These are phyloP conservation scores for Colletotrichum cuscutae DNA, from an alignment of 2,329 filamentous ascomycete genomes.

Conservation along the genomic window DNA sequence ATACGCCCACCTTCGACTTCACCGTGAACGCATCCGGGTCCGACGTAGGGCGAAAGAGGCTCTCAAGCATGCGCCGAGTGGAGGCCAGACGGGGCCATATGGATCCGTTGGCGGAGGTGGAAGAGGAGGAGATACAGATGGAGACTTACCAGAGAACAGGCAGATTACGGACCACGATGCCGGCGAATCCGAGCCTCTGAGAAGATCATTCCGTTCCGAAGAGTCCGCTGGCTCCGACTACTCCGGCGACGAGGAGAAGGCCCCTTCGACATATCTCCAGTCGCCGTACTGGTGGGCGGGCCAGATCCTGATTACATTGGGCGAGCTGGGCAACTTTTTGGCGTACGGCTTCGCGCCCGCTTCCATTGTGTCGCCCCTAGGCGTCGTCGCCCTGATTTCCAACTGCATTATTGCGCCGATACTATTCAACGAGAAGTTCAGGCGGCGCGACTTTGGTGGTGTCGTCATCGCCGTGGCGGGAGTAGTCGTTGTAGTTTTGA, in stretches of 20 bases:
- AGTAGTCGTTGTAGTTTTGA: conserved; percentile 92
- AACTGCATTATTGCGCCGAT: conserved; percentile 97
- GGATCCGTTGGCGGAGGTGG: conserved; percentile 44
- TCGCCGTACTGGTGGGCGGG: conserved; percentile 98
- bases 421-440: conserved; percentile 91
- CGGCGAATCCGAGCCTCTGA: conserved; percentile 63
- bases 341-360: conserved; percentile 98
- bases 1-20: conserved; percentile 90
- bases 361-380: conserved; percentile 95
- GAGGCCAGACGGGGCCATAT: conserved; percentile 44
- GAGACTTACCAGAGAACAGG: conserved; percentile 35
- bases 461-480: conserved; percentile 88
- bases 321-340: conserved; percentile 95
- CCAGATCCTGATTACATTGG: conserved; percentile 90
- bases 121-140: conserved; percentile 12
- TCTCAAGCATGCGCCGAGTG: conserved; percentile 56
- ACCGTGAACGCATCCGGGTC: conserved; percentile 72
- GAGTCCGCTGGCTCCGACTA: conserved; percentile 51
- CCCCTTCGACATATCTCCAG: conserved; percentile 79
- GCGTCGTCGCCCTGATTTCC: conserved; percentile 95
- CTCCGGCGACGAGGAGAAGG: conserved; percentile 48
- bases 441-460: conserved; percentile 85
- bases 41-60: conserved; percentile 65
- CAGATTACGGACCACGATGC: conserved; percentile 44
- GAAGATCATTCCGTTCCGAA: conserved; percentile 59